Percentiles rank a stretch among this genome's conserved stretches.
phyloP scores from a whole-genome alignment of 2,329 filamentous ascomycete genomes.

The Mycocentrospora acerina region DNA sequence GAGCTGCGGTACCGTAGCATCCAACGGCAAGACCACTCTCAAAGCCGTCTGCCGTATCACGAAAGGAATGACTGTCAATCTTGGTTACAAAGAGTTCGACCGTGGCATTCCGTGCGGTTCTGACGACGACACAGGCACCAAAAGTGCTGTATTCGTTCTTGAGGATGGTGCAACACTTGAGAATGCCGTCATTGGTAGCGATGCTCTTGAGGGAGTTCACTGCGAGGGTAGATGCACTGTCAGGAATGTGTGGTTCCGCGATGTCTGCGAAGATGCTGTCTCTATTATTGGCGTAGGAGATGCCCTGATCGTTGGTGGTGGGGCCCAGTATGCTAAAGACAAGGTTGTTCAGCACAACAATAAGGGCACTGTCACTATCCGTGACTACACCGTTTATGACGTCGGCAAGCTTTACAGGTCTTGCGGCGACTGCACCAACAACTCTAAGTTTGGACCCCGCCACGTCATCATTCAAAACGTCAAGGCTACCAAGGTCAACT shows the following conservation, averaged over 20 bases:
- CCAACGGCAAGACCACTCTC: no score
- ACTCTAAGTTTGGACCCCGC: constrained; percentile 44
- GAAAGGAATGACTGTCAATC: no score
- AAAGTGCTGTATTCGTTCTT: constrained; percentile 54
- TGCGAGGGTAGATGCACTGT: constrained; percentile 52
- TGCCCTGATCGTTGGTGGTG: constrained; percentile 40
- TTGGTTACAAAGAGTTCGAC: no score
- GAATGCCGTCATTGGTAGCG: constrained; percentile 57
- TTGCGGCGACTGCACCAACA: constrained; percentile 50
- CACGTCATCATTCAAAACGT: constrained; percentile 47
- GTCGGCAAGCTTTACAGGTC: constrained; percentile 54
- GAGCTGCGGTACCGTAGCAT: no score
- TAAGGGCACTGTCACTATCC: constrained; percentile 25
- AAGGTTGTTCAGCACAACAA: constrained; percentile 43
- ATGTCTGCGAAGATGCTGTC: constrained; percentile 38
- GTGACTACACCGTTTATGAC: constrained; percentile 46
- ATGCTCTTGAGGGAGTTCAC: constrained; percentile 54
- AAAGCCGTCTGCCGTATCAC: no score
- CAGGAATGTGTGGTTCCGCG: constrained; percentile 32
- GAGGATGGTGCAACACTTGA: constrained; percentile 52
- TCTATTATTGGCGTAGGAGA: constrained; percentile 29
- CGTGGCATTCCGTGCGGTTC: constrained; percentile 23
- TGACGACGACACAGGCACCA: constrained; percentile 23
- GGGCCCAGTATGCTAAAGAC: constrained; percentile 34
- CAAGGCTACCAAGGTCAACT: constrained; percentile 42